phyloP scores from a whole-genome alignment of 2,329 filamentous ascomycete genomes.

The Colletotrichum somersetense region DNA sequence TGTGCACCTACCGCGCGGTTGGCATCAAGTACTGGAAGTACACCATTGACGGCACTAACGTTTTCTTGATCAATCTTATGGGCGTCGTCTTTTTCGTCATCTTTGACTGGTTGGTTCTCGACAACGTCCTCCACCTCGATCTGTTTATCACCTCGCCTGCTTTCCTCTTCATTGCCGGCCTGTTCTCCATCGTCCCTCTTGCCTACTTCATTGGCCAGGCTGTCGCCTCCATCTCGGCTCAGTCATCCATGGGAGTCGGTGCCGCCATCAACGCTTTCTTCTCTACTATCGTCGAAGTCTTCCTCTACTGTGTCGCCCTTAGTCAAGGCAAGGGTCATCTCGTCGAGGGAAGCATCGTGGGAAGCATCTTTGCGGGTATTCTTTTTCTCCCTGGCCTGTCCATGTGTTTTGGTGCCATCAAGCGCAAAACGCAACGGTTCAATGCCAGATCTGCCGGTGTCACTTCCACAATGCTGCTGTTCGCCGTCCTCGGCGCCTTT shows the following conservation, averaged over 20 bases:
- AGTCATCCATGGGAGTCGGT: constrained; percentile 97
- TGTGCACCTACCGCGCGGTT: constrained; percentile 97
- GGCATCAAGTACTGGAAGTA: constrained; percentile 99
- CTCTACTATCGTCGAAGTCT: constrained; percentile 96
- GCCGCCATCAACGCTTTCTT: constrained; percentile 99
- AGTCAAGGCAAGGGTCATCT: constrained; percentile 92
- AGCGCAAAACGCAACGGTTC: constrained; percentile 98
- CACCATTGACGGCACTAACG: constrained; percentile 97
- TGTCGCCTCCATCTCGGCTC: constrained; percentile 96
- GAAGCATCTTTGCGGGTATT: constrained; percentile 97
- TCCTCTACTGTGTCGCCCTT: constrained; percentile 94
- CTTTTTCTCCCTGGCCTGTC: constrained; percentile 94
- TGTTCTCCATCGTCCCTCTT: constrained; percentile 94
- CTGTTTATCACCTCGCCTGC: constrained; percentile 83
- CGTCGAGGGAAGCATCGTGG: constrained; percentile 96
- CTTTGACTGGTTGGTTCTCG: constrained; percentile 88
- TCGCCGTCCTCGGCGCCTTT: constrained; percentile 95
- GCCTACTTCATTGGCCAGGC: constrained; percentile 99
- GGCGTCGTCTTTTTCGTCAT: constrained; percentile 94
- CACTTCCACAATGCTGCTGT: constrained; percentile 97
- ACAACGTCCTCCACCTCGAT: constrained; percentile 75
- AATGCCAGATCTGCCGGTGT: constrained; percentile 97
- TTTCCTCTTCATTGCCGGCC: constrained; percentile 84
- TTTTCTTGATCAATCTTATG: constrained; percentile 98
- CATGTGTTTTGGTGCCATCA: constrained; percentile 98